Evolutionary conservation across 345 rosid genomes (phyloP).

Genomic region (Populus euphratica): DNA sequence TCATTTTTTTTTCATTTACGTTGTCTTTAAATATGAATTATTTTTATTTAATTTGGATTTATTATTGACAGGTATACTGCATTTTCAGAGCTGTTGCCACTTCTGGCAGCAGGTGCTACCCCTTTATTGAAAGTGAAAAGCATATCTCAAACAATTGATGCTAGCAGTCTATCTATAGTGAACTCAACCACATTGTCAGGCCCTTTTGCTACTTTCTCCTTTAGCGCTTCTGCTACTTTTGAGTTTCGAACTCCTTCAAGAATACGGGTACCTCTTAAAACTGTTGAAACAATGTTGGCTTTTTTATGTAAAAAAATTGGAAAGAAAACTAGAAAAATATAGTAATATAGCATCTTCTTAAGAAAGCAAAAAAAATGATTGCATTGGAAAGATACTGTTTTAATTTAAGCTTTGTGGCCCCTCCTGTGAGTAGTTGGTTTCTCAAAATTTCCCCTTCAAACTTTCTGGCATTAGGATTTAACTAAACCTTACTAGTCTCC

Average conservation of each 20-base stretch:
- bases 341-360: background rate
- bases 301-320: background rate
- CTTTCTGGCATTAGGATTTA: background rate
- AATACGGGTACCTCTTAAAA: slow-evolving; percentile 57
- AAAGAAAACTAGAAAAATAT: background rate
- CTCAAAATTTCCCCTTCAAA: background rate
- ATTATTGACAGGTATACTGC: slow-evolving; percentile 66
- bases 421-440: background rate
- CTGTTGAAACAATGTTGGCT: background rate
- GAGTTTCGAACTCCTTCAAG: slow-evolving; percentile 80
- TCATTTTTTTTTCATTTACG: background rate
- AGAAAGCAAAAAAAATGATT: background rate
- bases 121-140: slow-evolving; percentile 73
- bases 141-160: slow-evolving; percentile 62
- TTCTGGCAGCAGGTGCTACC: slow-evolving; percentile 64
- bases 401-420: background rate
- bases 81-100: slow-evolving; percentile 86
- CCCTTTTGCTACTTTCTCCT: slow-evolving; percentile 80
- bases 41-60: background rate
- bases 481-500: background rate
- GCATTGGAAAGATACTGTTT: background rate
- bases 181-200: slow-evolving; percentile 64
- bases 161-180: slow-evolving; percentile 48
- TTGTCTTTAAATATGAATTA: background rate
- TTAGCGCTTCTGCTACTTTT: slow-evolving; percentile 78